Conservation (phyloP, 1,139 yeast genomes). For the Debaryomyces nepalensis region DNA sequence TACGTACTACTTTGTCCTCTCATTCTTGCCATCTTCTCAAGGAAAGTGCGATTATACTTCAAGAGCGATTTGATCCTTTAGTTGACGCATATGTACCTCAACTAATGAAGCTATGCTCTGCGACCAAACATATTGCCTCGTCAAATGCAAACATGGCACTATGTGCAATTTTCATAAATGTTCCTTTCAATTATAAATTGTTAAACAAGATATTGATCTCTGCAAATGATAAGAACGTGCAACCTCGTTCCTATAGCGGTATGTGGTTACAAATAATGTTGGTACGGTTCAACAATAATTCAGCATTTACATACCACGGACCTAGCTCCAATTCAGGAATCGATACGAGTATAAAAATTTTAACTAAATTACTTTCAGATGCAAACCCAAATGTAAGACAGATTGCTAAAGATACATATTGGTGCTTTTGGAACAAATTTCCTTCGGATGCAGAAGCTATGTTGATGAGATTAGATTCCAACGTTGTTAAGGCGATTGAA, state of each 20-base stretch:
- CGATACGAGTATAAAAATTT: conserved; percentile 55
- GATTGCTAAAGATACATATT: conserved; percentile 71
- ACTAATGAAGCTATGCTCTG: conserved; percentile 65
- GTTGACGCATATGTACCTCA: conserved; percentile 64
- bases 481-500: conserved; percentile 42
- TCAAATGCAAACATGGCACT: conserved; percentile 72
- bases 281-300: conserved; percentile 39
- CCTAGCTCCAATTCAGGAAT: conserved; percentile 39
- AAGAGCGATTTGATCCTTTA: conserved; percentile 58
- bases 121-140: conserved; percentile 81
- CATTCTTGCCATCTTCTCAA: conserved; percentile 81
- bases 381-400: conserved; percentile 84
- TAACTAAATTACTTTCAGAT: conserved; percentile 70
- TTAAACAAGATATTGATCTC: conserved; percentile 57
- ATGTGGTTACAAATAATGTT: conserved; percentile 71
- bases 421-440: conserved; percentile 61
- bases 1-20: conserved; percentile 81
- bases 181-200: conserved; percentile 57
- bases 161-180: conserved; percentile 61
- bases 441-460: conserved; percentile 58
- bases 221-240: conserved; percentile 68
- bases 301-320: conserved; percentile 37
- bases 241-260: conserved; percentile 72
- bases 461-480: conserved; percentile 48
- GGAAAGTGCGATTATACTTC: conserved; percentile 62